Evolutionary conservation across 495 filamentous ascomycete species (phyloP), one percentile per base, ranked within the genome.

Genomic region (Aspergillus wentii): DNA sequence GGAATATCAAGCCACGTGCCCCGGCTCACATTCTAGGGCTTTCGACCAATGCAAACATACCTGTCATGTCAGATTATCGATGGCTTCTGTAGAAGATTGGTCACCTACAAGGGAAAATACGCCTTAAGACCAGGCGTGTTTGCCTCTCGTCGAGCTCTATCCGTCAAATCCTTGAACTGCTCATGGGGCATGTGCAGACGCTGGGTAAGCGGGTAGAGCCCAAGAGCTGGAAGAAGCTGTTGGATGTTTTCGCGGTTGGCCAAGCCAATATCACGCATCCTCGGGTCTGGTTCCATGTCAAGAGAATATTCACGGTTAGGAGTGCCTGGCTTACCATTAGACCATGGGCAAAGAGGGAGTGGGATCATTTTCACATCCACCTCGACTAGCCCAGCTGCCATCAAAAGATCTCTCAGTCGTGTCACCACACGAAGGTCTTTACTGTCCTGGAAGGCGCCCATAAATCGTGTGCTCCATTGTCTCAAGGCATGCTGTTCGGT

Each of bases 321-420:
- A 33, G 21, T 18, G 39, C 23, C 2, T 11, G n/a, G 35, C 74
- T 48, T 68, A 89, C 86, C 75, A 45, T 51, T 78, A 17, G 84
- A 72, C 87, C 87, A 94, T 15, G 68, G 79, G 54, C 80, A 86
- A 49, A 88, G 70, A 32, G 82, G 86, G 27, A 91, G 61, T 22
- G 71, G 78, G 35, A 91, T 75, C 77, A 89, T 82, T 43, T 63
- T 66, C 41, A 58, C 65, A 49, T 87, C 84, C 8, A 90, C 78
- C 21, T 89, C 80, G 10, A 77, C 74, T 48, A 91, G 79, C 0
- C 87, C 86, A n/a, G 79, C 81, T 21, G 71, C 68, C 33, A 64
- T 66, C 68, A 88, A 75, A 62, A 83, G 66, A 25, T 55, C 66
- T 37, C 67, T 71, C 45, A 94, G 58, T 26, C 72, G 76, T 31